Evolutionary conservation across 2,329 filamentous ascomycete genomes (phyloP).

Genomic region (Emergomyces africanus): DNA sequence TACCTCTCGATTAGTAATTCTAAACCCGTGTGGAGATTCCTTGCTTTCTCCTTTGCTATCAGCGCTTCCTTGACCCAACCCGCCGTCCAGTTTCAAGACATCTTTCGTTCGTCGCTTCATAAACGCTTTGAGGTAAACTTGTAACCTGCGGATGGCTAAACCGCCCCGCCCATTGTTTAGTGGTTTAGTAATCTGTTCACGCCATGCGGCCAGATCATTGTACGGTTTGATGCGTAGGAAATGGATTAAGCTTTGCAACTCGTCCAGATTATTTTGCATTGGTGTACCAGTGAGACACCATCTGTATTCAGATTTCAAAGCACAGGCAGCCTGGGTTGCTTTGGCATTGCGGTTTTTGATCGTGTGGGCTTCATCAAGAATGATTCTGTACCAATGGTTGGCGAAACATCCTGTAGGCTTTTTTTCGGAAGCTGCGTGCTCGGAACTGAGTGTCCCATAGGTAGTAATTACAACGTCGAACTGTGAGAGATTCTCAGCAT

Average conservation of each 20-base stretch:
- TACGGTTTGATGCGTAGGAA: conserved; percentile 90
- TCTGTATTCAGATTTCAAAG: conserved; percentile 70
- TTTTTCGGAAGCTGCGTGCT: conserved; percentile 59
- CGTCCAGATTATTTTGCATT: conserved; percentile 96
- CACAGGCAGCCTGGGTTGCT: conserved; percentile 82
- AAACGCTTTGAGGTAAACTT: conserved; percentile 76
- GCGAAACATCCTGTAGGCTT: conserved; percentile 68
- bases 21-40: conserved; percentile 54
- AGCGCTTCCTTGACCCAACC: conserved; percentile 58
- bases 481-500: conserved; percentile 58
- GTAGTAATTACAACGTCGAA: conserved; percentile 97
- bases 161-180: conserved; percentile 84
- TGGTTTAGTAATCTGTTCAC: conserved; percentile 76
- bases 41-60: conserved; percentile 39
- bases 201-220: conserved; percentile 75
- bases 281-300: conserved; percentile 97
- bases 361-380: conserved; percentile 91
- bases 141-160: conserved; percentile 74
- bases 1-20: conserved; percentile 83
- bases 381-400: conserved; percentile 86
- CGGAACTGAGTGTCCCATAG: conserved; percentile 88
- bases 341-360: conserved; percentile 99
- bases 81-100: conserved; percentile 79
- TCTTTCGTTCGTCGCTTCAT: conserved; percentile 99
- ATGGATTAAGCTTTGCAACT: conserved; percentile 83